These are phyloP conservation scores for Eruca vesicaria DNA, from an alignment of 441 rosid species.

Conservation along the genomic window DNA sequence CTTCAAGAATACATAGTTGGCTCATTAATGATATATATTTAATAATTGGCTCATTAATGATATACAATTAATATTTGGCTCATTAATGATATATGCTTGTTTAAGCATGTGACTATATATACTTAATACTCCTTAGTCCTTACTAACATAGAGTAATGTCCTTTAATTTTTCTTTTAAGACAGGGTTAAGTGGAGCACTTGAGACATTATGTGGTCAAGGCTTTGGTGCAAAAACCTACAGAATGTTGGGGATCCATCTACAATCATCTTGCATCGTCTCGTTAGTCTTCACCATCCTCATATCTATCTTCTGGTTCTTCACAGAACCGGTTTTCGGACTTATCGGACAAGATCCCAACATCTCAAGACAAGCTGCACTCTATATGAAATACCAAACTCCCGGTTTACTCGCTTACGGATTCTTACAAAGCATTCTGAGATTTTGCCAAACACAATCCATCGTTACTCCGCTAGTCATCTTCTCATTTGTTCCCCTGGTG, in stretches of 20 bases:
- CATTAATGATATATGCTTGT: neutral
- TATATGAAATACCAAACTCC: conserved; percentile 69
- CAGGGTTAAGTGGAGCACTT: conserved; percentile 75
- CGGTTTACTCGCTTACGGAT: conserved; percentile 65
- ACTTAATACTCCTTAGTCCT: neutral
- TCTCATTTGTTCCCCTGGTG: conserved; percentile 47
- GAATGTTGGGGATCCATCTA: conserved; percentile 60
- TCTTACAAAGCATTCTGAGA: conserved; percentile 62
- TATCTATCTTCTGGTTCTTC: conserved; percentile 59
- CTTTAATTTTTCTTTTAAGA: conserved; percentile 40
- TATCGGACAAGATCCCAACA: conserved; percentile 53
- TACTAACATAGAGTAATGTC: neutral
- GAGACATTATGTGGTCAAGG: conserved; percentile 90
- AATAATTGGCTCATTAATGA: neutral
- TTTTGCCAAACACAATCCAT: conserved; percentile 77
- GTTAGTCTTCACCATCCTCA: conserved; percentile 36
- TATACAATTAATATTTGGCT: neutral
- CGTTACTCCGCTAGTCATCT: conserved; percentile 33
- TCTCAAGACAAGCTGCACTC: conserved; percentile 48
- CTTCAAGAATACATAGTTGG: neutral
- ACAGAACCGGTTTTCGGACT: conserved; percentile 49
- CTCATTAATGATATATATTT: neutral
- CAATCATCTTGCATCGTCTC: conserved; percentile 80
- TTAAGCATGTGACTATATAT: neutral
- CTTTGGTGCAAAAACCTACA: conserved; percentile 62